phyloP scores from a whole-genome alignment of 1,284 basidiomycete species.

The Malassezia cuniculi region DNA sequence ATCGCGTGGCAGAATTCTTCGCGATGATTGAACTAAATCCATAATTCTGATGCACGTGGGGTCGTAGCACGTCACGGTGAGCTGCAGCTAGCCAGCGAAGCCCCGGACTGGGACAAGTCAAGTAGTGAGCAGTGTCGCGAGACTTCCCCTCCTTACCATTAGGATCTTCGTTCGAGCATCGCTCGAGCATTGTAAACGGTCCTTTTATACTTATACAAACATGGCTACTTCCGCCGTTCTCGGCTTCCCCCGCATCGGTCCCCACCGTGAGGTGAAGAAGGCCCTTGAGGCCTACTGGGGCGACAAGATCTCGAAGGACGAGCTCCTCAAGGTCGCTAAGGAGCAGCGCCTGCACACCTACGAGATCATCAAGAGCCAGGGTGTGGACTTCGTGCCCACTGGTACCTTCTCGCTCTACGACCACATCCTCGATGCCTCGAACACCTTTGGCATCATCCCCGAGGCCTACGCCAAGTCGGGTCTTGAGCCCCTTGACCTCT shows the following conservation, averaged over 20 bases:
- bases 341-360: slow-evolving; percentile 82
- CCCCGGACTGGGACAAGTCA: not conserved
- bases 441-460: slow-evolving; percentile 92
- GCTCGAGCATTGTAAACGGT: slow-evolving; percentile 3
- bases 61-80: not conserved
- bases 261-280: slow-evolving; percentile 96
- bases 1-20: no score
- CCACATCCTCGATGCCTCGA: slow-evolving; percentile 94
- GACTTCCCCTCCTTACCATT: slow-evolving; percentile 2
- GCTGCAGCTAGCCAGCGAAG: not conserved
- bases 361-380: slow-evolving; percentile 71
- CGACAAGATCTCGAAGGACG: slow-evolving; percentile 75
- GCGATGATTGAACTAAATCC: no score
- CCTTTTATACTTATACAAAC: slow-evolving; percentile 5
- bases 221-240: slow-evolving; percentile 48
- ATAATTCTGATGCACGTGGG: not conserved
- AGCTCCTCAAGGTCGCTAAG: slow-evolving; percentile 76
- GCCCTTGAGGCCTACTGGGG: slow-evolving; percentile 72
- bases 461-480: slow-evolving; percentile 80
- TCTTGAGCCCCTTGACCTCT: slow-evolving; percentile 81
- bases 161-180: slow-evolving; percentile 7
- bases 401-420: slow-evolving; percentile 98
- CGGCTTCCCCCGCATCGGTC: slow-evolving; percentile 94
- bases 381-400: slow-evolving; percentile 83
- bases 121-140: not conserved